Evolutionary conservation across 2,329 filamentous ascomycete genomes (phyloP), one percentile per base, ranked within the genome.

Genomic region (Alternaria solani): DNA sequence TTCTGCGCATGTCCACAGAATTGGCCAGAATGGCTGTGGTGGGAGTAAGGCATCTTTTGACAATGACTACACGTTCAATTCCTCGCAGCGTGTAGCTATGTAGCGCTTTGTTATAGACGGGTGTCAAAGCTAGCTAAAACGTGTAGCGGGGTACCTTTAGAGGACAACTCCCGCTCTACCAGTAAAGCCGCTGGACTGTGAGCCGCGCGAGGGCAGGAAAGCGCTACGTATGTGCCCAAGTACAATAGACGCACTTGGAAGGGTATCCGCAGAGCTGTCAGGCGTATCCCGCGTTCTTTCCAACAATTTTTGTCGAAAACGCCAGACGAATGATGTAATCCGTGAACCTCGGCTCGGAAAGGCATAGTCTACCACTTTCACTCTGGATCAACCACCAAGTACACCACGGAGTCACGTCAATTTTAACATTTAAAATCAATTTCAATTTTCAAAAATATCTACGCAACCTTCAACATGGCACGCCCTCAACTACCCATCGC

Each of bases 1-100:
- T 96, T 88, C 75, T 90, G 88, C 51, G 95, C 95, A 82, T 99
- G 95, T 6, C 71, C 71, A 82, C 95, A 99, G 83, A 99, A 99
- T 78, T 99, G 92, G 65, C 95, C 95, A 38, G 95, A 98, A 81
- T 99, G 95, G 75, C 93, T 96, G 80, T 99, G 95, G 84, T 98
- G 96, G 5, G 95, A 96, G 82, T 96, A 97, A 2, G 94, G 94
- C 95, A 98, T 98, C 28, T 36, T 43, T 26, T 20, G 11, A n/a
- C 51, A 12, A 26, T 28, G 9, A 30, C n/a, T 43, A 11, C 51
- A 32, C 30, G 20, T 36, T 48, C 20, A 20, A 36, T 43, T 5
- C 28, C n/a, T 41, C 14, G 32, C 26, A 14, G 25, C 18, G 25
- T 36, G 51, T 41, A 49, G n/a, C 32, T 25, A 12, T 26, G 23